Percentiles rank a stretch among this genome's conserved stretches.
Evolutionary conservation across 345 rosid species (phyloP).

Genomic region (Mangifera indica): DNA sequence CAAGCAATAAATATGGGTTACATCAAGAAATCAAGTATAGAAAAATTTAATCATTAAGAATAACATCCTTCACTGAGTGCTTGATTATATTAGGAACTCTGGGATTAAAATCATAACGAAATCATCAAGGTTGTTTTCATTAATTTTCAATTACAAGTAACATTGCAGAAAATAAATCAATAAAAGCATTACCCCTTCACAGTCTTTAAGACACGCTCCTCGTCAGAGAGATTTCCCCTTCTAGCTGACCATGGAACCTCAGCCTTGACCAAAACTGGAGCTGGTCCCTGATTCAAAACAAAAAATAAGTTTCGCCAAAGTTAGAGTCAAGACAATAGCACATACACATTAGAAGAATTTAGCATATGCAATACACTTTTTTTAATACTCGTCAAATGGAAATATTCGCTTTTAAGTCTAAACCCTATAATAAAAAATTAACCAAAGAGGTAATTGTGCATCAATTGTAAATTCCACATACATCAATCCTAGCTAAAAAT

Average conservation of each 20-base stretch:
- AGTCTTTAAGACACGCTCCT: slow-evolving; percentile 78
- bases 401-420: neutral
- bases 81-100: neutral
- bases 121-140: neutral
- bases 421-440: too few relatives aligned
- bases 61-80: neutral
- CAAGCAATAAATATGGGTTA: neutral
- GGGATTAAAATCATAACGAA: neutral
- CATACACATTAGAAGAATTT: slow-evolving; percentile 10
- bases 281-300: slow-evolving; percentile 48
- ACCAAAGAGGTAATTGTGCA: neutral
- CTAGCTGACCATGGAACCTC: slow-evolving; percentile 90
- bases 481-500: neutral
- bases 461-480: neutral
- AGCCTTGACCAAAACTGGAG: slow-evolving; percentile 73
- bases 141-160: neutral
- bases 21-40: neutral
- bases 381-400: too few relatives aligned
- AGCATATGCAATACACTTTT: neutral
- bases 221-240: slow-evolving; percentile 74
- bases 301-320: slow-evolving; percentile 1
- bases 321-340: slow-evolving; percentile 4
- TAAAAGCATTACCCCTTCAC: slow-evolving; percentile 71
- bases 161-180: neutral
- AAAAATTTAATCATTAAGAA: neutral